These are phyloP conservation scores for Aspergillus caelatus DNA, from an alignment of 2,329 filamentous ascomycete genomes.

Conservation along the genomic window DNA sequence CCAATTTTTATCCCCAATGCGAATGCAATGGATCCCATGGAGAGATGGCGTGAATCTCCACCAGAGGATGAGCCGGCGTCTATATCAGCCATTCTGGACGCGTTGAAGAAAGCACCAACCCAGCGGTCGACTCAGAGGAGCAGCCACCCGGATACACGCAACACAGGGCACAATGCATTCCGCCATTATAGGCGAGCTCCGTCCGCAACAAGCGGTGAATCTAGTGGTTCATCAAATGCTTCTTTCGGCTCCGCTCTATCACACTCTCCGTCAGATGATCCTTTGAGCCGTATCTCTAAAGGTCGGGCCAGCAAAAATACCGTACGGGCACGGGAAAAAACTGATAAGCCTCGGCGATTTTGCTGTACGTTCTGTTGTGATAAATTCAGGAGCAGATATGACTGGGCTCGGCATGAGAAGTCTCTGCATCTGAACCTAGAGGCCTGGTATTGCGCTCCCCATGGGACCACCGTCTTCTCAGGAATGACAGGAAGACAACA, in stretches of 20 bases:
- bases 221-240: neutral
- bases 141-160: neutral
- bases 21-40: neutral
- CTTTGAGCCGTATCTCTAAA: neutral
- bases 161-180: neutral
- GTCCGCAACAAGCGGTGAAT: conserved; percentile 1
- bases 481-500: conserved; percentile 15
- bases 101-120: neutral
- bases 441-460: conserved; percentile 23
- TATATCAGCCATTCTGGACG: conserved; percentile 1
- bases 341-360: conserved; percentile 9
- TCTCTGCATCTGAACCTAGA: conserved; percentile 27
- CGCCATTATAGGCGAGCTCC: neutral
- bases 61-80: conserved; percentile 6
- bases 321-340: neutral
- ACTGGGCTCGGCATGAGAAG: conserved; percentile 29
- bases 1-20: neutral
- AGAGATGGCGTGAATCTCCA: conserved; percentile 4
- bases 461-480: conserved; percentile 15
- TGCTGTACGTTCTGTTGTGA: conserved; percentile 31
- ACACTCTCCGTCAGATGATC: neutral
- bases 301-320: neutral
- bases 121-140: neutral
- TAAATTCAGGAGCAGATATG: conserved; percentile 28
- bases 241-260: neutral